Evolutionary conservation across 1,284 basidiomycete genomes (phyloP).

Genomic region (Termitomyces sp.): DNA sequence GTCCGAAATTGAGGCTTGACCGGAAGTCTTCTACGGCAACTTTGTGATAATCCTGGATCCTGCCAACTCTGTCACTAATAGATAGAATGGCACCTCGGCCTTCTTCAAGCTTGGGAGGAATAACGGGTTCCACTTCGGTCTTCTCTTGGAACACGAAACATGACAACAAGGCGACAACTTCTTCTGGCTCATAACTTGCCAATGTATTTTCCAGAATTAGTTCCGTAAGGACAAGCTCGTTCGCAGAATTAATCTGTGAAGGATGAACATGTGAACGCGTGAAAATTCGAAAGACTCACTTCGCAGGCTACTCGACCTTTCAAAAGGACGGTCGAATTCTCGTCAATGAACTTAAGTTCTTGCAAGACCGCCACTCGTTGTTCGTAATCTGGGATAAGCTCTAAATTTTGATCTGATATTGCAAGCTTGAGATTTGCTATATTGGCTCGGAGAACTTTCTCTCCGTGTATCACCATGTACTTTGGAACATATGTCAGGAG

Average conservation of each 20-base stretch:
- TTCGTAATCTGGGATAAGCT: conserved; percentile 96
- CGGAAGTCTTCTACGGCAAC: conserved; percentile 77
- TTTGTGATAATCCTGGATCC: conserved; percentile 75
- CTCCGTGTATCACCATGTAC: conserved; percentile 74
- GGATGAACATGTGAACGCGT: conserved; percentile 11
- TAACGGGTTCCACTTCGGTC: conserved; percentile 79
- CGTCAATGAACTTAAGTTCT: conserved; percentile 88
- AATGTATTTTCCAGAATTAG: conserved; percentile 95
- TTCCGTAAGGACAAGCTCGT: conserved; percentile 93
- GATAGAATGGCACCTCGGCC: conserved; percentile 77
- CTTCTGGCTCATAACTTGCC: conserved; percentile 86
- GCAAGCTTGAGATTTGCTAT: conserved; percentile 75
- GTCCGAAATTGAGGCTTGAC: conserved; percentile 77
- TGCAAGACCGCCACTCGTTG: conserved; percentile 90
- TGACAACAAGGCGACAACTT: conserved; percentile 95
- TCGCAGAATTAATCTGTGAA: conserved; percentile 89
- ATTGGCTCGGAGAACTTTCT: conserved; percentile 68
- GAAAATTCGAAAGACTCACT: conserved; percentile 35
- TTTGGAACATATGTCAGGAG: conserved; percentile 28
- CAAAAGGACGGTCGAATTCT: conserved; percentile 89
- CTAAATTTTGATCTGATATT: conserved; percentile 94
- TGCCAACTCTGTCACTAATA: conserved; percentile 81
- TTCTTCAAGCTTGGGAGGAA: conserved; percentile 73
- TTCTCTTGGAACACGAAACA: conserved; percentile 98
- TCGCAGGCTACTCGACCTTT: conserved; percentile 99